phyloP scores from a whole-genome alignment of 306 rosid species.

The Luffa aegyptiaca region DNA sequence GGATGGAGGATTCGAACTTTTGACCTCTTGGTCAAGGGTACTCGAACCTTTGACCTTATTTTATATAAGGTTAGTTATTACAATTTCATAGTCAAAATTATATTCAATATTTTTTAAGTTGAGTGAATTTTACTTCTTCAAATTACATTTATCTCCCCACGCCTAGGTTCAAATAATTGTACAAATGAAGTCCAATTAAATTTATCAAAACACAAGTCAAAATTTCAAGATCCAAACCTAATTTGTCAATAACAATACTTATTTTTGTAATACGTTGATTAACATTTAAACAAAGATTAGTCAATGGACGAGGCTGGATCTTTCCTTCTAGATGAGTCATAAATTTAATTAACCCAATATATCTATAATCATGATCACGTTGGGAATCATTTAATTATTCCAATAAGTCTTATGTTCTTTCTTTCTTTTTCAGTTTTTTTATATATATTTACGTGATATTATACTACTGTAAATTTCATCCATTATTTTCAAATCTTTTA shows the following conservation, averaged over 20 bases:
- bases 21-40: too few relatives aligned
- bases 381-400: not conserved
- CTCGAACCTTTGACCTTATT: too few relatives aligned
- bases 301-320: not conserved
- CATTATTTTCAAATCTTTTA: not conserved
- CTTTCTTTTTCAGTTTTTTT: not conserved
- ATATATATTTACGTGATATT: conserved; percentile 5
- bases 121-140: not conserved
- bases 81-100: not conserved
- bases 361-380: not conserved
- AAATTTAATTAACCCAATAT: not conserved
- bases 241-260: not conserved
- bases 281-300: not conserved
- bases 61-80: too few relatives aligned
- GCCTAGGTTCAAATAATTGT: not conserved
- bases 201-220: not conserved
- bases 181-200: not conserved
- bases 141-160: not conserved
- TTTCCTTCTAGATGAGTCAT: not conserved
- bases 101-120: not conserved
- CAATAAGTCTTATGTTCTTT: not conserved
- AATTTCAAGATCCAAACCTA: not conserved
- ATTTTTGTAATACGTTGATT: not conserved
- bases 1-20: too few relatives aligned
- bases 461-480: not conserved